These are phyloP conservation scores for Paramecium sexaurelia DNA, from an alignment of 73 alveolate species.

Conservation along the genomic window DNA sequence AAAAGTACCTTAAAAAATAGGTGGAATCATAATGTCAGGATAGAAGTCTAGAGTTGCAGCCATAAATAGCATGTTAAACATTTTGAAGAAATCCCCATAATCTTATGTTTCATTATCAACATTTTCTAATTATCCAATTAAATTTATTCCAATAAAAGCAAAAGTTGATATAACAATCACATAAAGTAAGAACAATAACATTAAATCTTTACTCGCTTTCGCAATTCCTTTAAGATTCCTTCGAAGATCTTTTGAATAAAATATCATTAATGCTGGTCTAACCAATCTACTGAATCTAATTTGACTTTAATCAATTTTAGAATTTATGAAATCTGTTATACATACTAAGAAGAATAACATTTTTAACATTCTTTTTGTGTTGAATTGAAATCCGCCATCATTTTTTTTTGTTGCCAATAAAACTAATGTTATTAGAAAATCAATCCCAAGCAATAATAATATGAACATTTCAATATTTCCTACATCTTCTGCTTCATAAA, in stretches of 20 bases:
- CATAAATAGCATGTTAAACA: conserved; percentile 27
- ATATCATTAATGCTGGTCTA: conserved; percentile 57
- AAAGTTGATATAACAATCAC: conserved; percentile 39
- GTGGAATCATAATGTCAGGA: conserved; percentile 64
- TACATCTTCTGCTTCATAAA: not conserved
- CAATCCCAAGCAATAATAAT: not conserved
- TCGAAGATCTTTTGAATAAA: conserved; percentile 55
- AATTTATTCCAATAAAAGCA: conserved; percentile 57
- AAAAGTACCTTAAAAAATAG: conserved; percentile 33
- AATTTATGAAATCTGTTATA: conserved; percentile 10
- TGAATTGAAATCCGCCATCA: conserved; percentile 1
- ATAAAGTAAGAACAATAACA: conserved; percentile 30
- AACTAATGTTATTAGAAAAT: not conserved
- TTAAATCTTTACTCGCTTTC: conserved; percentile 45
- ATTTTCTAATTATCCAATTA: conserved; percentile 44
- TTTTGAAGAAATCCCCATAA: conserved; percentile 63
- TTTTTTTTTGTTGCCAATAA: conserved; percentile 11
- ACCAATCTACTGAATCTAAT: conserved; percentile 58
- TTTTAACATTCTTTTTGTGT: not conserved
- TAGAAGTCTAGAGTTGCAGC: conserved; percentile 56
- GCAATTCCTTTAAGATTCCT: conserved; percentile 60
- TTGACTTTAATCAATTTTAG: not conserved
- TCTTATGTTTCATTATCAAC: conserved; percentile 49
- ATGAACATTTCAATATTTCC: not conserved
- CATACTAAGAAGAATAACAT: not conserved